Conservation (phyloP, 192 early-diverging fungal genomes). For the Entomortierella chlamydospora region DNA sequence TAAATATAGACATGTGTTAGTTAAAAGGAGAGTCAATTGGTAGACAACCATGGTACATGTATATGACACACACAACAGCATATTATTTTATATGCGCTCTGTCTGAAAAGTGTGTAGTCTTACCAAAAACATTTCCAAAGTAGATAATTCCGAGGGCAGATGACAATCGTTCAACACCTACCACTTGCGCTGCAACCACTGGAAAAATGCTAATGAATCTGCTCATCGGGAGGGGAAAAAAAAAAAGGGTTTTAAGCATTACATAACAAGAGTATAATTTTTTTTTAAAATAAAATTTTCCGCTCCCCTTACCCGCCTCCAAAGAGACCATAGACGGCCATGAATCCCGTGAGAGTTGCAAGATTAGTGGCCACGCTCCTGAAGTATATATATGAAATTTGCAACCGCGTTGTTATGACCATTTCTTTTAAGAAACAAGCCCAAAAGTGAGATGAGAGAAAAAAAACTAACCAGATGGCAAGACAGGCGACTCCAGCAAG, state of each 20-base stretch:
- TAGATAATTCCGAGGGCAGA: slow-evolving; percentile 58
- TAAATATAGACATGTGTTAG: too few relatives aligned
- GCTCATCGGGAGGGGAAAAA: slow-evolving; percentile 30
- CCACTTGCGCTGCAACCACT: slow-evolving; percentile 61
- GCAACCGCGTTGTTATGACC: too few relatives aligned
- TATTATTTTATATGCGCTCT: too few relatives aligned
- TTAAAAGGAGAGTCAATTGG: slow-evolving; percentile 1
- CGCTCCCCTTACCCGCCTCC: slow-evolving; percentile 54
- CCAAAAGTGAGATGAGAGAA: too few relatives aligned
- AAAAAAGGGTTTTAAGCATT: not conserved
- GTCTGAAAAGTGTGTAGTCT: too few relatives aligned
- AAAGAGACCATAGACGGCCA: slow-evolving; percentile 59
- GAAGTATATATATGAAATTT: slow-evolving; percentile 18
- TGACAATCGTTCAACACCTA: slow-evolving; percentile 61
- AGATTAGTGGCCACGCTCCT: slow-evolving; percentile 35
- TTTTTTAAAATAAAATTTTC: too few relatives aligned
- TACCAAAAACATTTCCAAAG: slow-evolving; percentile 44
- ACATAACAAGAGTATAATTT: too few relatives aligned
- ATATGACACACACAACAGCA: too few relatives aligned
- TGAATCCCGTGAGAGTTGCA: slow-evolving; percentile 51
- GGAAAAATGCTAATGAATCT: slow-evolving; percentile 63
- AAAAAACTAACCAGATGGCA: too few relatives aligned
- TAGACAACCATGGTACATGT: not conserved
- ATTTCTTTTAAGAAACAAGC: too few relatives aligned
- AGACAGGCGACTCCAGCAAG: slow-evolving; percentile 59